phyloP scores from a whole-genome alignment of 2,329 filamentous ascomycete species.

The Botrytis pseudocinerea region DNA sequence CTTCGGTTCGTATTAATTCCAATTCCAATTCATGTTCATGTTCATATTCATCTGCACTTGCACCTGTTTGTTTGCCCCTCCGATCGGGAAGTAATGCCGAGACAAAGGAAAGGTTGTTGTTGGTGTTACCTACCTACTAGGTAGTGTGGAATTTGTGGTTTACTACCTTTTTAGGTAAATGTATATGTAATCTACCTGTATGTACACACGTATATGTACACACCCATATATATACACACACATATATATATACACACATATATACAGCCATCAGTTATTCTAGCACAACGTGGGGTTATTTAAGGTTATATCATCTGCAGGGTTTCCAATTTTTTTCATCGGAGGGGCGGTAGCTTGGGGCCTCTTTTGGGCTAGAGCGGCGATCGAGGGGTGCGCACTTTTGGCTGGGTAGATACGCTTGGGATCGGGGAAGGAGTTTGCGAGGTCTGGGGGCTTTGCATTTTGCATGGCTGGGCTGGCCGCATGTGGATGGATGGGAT shows the following conservation, averaged over 20 bases:
- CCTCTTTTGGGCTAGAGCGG: no score
- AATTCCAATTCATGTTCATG: not conserved
- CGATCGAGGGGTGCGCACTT: constrained; percentile 8
- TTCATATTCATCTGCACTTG: not conserved
- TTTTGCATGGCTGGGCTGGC: no score
- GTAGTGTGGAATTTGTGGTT: no score
- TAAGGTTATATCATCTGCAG: not conserved
- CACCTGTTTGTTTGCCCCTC: not conserved
- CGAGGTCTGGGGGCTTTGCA: not conserved
- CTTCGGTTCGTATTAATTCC: not conserved
- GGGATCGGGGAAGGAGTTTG: constrained; percentile 18
- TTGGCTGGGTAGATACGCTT: constrained; percentile 2
- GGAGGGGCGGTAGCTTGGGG: no score
- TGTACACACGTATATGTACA: no score
- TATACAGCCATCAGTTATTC: no score
- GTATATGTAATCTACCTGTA: no score
- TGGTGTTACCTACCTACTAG: no score
- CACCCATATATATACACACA: no score
- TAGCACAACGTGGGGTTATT: not conserved
- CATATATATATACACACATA: no score
- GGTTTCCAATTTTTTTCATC: not conserved
- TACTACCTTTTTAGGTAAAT: no score
- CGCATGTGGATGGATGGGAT: not conserved
- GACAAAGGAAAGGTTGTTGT: not conserved
- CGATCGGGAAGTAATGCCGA: not conserved